A percentile compares a stretch with the other conserved stretches of the same genome.
Evolutionary conservation across 495 filamentous ascomycete species (phyloP).

Genomic region (Penicillium desertorum): DNA sequence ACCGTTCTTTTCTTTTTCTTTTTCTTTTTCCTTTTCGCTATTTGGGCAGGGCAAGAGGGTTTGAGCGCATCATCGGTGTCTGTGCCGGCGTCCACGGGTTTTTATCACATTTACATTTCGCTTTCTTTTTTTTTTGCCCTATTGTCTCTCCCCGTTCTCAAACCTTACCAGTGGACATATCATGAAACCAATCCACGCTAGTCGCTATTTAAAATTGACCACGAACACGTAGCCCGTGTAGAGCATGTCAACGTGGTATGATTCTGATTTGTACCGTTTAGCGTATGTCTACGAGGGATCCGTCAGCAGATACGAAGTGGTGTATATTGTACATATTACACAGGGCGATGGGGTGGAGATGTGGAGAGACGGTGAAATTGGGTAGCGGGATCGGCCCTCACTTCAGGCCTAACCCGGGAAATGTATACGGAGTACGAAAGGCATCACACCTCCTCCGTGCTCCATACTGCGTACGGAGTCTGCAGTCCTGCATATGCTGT

Average conservation of each 20-base stretch:
- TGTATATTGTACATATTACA: neutral
- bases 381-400: constrained; percentile 20
- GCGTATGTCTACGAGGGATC: constrained; percentile 5
- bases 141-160: neutral
- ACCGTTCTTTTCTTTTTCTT: constrained; percentile 7
- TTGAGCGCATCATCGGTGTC: constrained; percentile 25
- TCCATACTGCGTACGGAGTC: too few relatives aligned
- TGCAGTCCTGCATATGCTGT: constrained; percentile 1
- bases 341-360: neutral
- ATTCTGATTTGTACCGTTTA: constrained; percentile 3
- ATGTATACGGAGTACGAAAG: too few relatives aligned
- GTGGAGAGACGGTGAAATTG: constrained; percentile 5
- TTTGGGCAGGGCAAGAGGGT: constrained; percentile 26
- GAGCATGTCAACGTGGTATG: constrained; percentile 5
- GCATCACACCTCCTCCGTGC: too few relatives aligned
- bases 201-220: constrained; percentile 10
- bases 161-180: neutral
- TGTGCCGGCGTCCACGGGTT: constrained; percentile 15
- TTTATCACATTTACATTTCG: constrained; percentile 11
- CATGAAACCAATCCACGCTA: constrained; percentile 8
- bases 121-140: neutral
- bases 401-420: constrained; percentile 7
- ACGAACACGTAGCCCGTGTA: constrained; percentile 12
- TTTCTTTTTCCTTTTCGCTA: constrained; percentile 14
- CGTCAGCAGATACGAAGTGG: neutral